Evolutionary conservation across 2,329 filamentous ascomycete genomes (phyloP).

Genomic region (Cordyceps cateniannulata): DNA sequence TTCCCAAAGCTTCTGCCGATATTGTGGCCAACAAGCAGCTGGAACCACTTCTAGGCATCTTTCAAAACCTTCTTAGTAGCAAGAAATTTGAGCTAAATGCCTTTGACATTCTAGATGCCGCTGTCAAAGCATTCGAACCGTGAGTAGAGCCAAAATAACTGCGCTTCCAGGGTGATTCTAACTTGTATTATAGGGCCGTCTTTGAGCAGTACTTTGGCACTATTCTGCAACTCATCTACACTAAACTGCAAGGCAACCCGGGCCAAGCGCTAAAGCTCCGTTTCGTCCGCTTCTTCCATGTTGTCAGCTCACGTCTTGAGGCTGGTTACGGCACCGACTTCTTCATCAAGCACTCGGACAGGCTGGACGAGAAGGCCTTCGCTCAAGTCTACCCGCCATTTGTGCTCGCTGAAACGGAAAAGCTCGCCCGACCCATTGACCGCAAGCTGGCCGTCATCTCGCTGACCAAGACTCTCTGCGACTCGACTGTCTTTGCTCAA

Average conservation of each 20-base stretch:
- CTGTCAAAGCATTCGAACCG: slow-evolving; percentile 67
- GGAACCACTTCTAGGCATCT: slow-evolving; percentile 86
- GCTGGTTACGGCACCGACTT: slow-evolving; percentile 86
- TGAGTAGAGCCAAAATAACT: slow-evolving; percentile 36
- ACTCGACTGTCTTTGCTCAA: slow-evolving; percentile 75
- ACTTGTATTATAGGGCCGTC: slow-evolving; percentile 39
- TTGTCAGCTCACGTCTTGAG: slow-evolving; percentile 72
- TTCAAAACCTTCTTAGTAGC: slow-evolving; percentile 77
- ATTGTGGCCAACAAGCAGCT: slow-evolving; percentile 77
- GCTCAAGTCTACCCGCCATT: slow-evolving; percentile 78
- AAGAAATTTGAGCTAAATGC: slow-evolving; percentile 81
- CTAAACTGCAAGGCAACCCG: slow-evolving; percentile 59
- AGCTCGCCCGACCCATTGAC: slow-evolving; percentile 79
- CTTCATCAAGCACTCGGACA: slow-evolving; percentile 79
- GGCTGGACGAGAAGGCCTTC: slow-evolving; percentile 74
- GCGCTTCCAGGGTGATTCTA: slow-evolving; percentile 16
- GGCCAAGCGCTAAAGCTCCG: slow-evolving; percentile 78
- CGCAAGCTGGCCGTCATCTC: slow-evolving; percentile 92
- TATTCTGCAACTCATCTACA: slow-evolving; percentile 77
- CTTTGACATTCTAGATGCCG: slow-evolving; percentile 82
- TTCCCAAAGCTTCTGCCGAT: slow-evolving; percentile 65
- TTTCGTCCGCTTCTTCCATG: slow-evolving; percentile 92
- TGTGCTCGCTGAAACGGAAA: slow-evolving; percentile 82
- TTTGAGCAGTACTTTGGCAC: slow-evolving; percentile 72
- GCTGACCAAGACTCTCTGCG: slow-evolving; percentile 83